These are phyloP conservation scores for Cryptosporidium andersoni DNA, from an alignment of 169 alveolate genomes.

Conservation along the genomic window DNA sequence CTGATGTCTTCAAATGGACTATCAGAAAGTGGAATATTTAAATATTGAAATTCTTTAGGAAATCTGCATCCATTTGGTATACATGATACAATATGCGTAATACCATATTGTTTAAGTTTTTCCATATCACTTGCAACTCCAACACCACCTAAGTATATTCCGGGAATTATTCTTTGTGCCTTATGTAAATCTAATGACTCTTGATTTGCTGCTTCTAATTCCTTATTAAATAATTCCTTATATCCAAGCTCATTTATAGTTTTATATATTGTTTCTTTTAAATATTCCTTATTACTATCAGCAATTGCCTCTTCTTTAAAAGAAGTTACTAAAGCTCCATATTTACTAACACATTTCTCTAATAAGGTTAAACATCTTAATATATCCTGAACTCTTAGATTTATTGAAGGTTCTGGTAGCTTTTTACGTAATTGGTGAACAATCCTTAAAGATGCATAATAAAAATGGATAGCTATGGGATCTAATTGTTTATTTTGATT, in stretches of 20 bases:
- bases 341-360: conserved; percentile 17
- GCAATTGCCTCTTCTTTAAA: not conserved
- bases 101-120: conserved; percentile 41
- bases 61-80: conserved; percentile 38
- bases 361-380: not conserved
- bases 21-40: conserved; percentile 50
- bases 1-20: conserved; percentile 61
- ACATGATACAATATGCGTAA: conserved; percentile 61
- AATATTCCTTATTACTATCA: conserved; percentile 6
- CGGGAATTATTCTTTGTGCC: conserved; percentile 66
- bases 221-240: conserved; percentile 14
- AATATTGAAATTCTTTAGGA: conserved; percentile 28
- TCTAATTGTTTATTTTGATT: conserved; percentile 9
- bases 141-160: conserved; percentile 52
- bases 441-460: conserved; percentile 52
- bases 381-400: not conserved
- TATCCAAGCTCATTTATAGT: conserved; percentile 24
- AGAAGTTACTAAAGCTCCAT: conserved; percentile 42
- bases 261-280: conserved; percentile 8
- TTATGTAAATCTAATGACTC: conserved; percentile 47
- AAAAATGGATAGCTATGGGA: conserved; percentile 54
- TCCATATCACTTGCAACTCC: conserved; percentile 32
- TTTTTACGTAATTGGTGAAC: conserved; percentile 38
- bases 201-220: conserved; percentile 29
- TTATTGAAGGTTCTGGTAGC: conserved; percentile 2